Conservation (phyloP, 345 rosid species). For the Microthlaspi erraticum region DNA sequence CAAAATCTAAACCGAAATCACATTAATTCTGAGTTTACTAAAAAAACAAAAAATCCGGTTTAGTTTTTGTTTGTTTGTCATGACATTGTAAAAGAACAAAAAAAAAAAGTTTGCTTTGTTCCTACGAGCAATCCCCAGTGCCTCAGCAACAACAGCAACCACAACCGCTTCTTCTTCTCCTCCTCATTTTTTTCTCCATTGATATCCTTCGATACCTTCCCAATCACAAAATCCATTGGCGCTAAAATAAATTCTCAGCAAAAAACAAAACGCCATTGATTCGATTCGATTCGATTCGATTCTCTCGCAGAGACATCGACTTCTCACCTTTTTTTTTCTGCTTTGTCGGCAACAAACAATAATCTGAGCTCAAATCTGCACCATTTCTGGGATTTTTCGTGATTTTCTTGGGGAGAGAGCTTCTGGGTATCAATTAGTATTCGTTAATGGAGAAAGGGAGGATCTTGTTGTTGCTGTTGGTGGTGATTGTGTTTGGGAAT, state of each 20-base stretch:
- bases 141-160: slow-evolving; percentile 28
- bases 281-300: slow-evolving; percentile 29
- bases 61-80: neutral
- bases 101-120: slow-evolving; percentile 7
- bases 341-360: slow-evolving; percentile 21
- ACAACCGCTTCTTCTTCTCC: slow-evolving; percentile 39
- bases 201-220: slow-evolving; percentile 15
- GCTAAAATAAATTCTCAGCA: neutral
- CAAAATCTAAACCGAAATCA: neutral
- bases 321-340: slow-evolving; percentile 5
- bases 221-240: neutral
- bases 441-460: slow-evolving; percentile 45
- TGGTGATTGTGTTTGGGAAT: slow-evolving; percentile 46
- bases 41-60: neutral
- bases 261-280: slow-evolving; percentile 8
- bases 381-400: neutral
- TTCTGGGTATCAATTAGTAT: slow-evolving; percentile 10
- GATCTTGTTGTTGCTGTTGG: slow-evolving; percentile 47
- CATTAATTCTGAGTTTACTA: slow-evolving; percentile 12
- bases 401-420: slow-evolving; percentile 15
- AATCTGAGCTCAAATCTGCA: neutral
- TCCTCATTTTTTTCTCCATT: slow-evolving; percentile 11
- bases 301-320: neutral
- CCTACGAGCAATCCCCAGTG: slow-evolving; percentile 28
- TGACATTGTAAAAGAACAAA: neutral